These are phyloP conservation scores for Hordeum vulgare DNA, from an alignment of 176 grass and related monocot genomes.

Conservation along the genomic window DNA sequence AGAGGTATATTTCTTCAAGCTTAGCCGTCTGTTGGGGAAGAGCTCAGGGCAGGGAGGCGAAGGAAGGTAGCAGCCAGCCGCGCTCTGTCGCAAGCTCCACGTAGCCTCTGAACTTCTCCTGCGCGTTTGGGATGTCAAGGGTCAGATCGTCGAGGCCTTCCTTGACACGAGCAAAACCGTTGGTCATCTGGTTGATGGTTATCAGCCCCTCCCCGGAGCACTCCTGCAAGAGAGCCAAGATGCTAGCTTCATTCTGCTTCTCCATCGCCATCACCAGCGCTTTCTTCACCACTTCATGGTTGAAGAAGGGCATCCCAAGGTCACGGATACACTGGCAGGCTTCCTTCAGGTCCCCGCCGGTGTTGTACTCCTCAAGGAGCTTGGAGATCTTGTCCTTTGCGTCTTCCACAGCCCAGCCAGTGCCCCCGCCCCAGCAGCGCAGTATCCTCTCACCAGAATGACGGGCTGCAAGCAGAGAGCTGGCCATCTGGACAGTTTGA, in stretches of 20 bases:
- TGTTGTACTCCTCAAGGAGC: constrained; percentile 72
- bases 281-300: constrained; percentile 92
- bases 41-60: constrained; percentile 19
- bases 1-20: constrained; percentile 1
- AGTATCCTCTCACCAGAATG: constrained; percentile 77
- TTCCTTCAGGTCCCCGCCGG: constrained; percentile 55
- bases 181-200: constrained; percentile 82
- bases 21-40: background rate
- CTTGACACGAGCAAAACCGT: constrained; percentile 63
- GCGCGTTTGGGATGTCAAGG: constrained; percentile 66
- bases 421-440: constrained; percentile 85
- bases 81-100: constrained; percentile 40
- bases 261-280: constrained; percentile 79
- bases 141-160: constrained; percentile 68
- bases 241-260: constrained; percentile 52
- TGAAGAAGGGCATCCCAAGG: constrained; percentile 82
- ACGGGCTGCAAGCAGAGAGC: constrained; percentile 52
- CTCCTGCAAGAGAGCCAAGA: constrained; percentile 56
- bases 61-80: constrained; percentile 54
- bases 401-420: constrained; percentile 82
- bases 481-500: constrained; percentile 59
- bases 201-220: constrained; percentile 74
- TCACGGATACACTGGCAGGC: constrained; percentile 83
- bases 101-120: constrained; percentile 54
- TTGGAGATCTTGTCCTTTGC: constrained; percentile 82